phyloP scores from a whole-genome alignment of 1,139 yeast genomes.

The Pichia sp. region DNA sequence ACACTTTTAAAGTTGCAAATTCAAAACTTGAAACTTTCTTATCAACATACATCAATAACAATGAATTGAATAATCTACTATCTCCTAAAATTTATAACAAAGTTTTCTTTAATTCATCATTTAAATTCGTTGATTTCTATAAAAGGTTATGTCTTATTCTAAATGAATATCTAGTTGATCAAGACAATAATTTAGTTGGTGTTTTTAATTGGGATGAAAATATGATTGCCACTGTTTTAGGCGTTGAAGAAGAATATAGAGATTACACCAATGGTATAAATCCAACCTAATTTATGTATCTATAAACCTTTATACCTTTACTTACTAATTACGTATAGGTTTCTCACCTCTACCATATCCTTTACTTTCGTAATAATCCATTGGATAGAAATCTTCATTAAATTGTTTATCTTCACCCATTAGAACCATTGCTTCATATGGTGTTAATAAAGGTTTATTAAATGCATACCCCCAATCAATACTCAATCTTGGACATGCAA shows the following conservation, averaged over 20 bases:
- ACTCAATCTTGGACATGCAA: constrained; percentile 93
- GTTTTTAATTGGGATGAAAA: constrained; percentile 47
- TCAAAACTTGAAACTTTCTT: constrained; percentile 41
- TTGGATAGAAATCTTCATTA: constrained; percentile 67
- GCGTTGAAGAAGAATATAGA: constrained; percentile 40
- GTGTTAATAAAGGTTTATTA: constrained; percentile 83
- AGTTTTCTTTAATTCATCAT: constrained; percentile 43
- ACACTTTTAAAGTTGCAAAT: constrained; percentile 38
- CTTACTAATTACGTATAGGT: constrained; percentile 38
- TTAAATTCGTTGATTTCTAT: constrained; percentile 48
- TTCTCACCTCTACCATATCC: constrained; percentile 89
- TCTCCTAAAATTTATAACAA: constrained; percentile 58
- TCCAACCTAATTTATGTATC: too few species aligned
- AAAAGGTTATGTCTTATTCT: constrained; percentile 39
- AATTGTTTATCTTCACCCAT: constrained; percentile 67
- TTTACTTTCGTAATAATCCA: constrained; percentile 88
- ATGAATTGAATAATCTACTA: constrained; percentile 47
- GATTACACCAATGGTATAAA: constrained; percentile 1
- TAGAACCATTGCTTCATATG: constrained; percentile 94
- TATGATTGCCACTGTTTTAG: constrained; percentile 61
- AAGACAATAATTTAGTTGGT: constrained; percentile 16
- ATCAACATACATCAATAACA: constrained; percentile 58
- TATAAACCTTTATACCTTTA: neutral
- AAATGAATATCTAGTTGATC: constrained; percentile 34
- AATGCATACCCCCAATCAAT: constrained; percentile 99